Percentiles rank a stretch among this genome's conserved stretches.
These are phyloP conservation scores for Sporothrix humicola DNA, from an alignment of 2,329 filamentous ascomycete species.

Conservation along the genomic window DNA sequence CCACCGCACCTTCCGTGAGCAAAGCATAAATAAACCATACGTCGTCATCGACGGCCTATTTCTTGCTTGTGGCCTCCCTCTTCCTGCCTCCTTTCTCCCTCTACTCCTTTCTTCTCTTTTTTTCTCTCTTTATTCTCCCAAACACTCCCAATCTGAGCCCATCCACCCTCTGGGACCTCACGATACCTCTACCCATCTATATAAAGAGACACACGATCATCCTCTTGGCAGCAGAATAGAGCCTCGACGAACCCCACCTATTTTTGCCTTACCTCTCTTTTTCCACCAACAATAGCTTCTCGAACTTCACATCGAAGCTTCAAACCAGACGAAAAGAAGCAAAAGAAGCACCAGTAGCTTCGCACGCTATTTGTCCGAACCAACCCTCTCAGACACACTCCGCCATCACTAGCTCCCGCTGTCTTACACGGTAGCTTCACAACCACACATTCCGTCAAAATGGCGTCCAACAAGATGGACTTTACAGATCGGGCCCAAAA, in stretches of 20 bases:
- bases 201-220: neutral
- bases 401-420: neutral
- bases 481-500: constrained; percentile 94
- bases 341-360: neutral
- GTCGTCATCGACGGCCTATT: constrained; percentile 21
- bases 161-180: constrained; percentile 32
- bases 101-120: neutral
- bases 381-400: neutral
- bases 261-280: neutral
- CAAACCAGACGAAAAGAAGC: no score
- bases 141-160: constrained; percentile 7
- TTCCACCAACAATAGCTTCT: neutral
- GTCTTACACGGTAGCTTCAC: constrained; percentile 35
- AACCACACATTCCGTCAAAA: constrained; percentile 46
- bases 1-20: constrained; percentile 15
- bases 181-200: constrained; percentile 30
- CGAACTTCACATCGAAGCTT: constrained; percentile 12
- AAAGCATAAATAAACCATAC: constrained; percentile 17
- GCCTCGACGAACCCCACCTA: constrained; percentile 3
- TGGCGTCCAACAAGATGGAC: constrained; percentile 79
- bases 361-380: neutral
- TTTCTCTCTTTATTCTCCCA: neutral
- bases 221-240: constrained; percentile 4
- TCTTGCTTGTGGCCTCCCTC: constrained; percentile 2
- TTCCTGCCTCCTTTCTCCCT: constrained; percentile 19